Conservation (phyloP, 345 rosid genomes). For the Atalantia buxifolia region DNA sequence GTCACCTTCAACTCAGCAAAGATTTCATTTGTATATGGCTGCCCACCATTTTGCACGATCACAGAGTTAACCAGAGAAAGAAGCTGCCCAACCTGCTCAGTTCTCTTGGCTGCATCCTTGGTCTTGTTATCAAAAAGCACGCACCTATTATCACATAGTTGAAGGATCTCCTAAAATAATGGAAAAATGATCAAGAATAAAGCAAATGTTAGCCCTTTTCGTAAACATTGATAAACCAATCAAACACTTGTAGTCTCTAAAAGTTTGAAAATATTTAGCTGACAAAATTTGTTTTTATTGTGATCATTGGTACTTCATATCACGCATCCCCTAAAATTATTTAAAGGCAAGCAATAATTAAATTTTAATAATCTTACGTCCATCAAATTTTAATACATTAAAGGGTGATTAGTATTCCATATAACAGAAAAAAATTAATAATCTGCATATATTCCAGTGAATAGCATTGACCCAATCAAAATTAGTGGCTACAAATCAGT, state of each 20-base stretch:
- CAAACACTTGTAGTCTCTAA: no score
- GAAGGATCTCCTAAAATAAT: conserved; percentile 54
- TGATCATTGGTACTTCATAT: background rate
- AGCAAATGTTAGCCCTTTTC: no score
- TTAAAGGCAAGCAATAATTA: background rate
- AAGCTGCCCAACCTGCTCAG: conserved; percentile 58
- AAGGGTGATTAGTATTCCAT: background rate
- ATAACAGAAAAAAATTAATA: background rate
- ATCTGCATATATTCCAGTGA: background rate
- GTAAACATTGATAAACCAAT: no score
- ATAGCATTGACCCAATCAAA: background rate
- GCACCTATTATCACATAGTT: conserved; percentile 49
- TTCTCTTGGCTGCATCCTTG: conserved; percentile 45
- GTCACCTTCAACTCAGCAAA: conserved; percentile 65
- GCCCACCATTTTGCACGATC: conserved; percentile 56
- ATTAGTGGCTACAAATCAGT: background rate
- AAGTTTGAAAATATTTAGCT: background rate
- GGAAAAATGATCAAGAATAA: no score
- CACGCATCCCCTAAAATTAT: background rate
- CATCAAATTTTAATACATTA: background rate
- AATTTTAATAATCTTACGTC: background rate
- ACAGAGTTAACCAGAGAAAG: conserved; percentile 57
- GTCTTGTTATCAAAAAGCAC: conserved; percentile 90
- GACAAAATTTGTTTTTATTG: background rate
- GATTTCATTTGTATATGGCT: conserved; percentile 70